Conservation (phyloP, 768 basidiomycete genomes). For the Daedaleopsis sinensis region DNA sequence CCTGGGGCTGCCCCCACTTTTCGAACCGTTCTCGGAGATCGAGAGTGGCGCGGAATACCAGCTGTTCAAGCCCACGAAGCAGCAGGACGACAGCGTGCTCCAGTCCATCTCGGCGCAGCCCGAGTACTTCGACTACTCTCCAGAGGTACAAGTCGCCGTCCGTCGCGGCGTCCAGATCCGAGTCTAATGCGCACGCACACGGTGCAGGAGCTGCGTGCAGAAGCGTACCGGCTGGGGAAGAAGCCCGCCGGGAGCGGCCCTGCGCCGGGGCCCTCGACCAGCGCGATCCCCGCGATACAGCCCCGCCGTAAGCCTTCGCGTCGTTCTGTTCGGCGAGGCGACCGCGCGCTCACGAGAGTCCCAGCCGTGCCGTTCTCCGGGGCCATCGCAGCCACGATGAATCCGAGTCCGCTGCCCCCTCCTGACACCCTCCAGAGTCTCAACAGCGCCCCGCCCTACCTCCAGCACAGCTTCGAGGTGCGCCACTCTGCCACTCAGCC, state of each 20-base stretch:
- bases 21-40: slow-evolving; percentile 42
- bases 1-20: slow-evolving; percentile 52
- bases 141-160: slow-evolving; percentile 20
- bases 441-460: slow-evolving; percentile 39
- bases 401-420: neutral
- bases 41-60: slow-evolving; percentile 9
- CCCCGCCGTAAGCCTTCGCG: too few relatives aligned
- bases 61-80: slow-evolving; percentile 3
- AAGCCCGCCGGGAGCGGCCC: slow-evolving; percentile 10
- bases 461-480: slow-evolving; percentile 55
- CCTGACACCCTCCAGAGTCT: slow-evolving; percentile 42
- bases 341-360: too few relatives aligned
- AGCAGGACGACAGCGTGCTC: slow-evolving; percentile 7
- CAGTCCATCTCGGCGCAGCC: slow-evolving; percentile 22
- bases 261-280: too few relatives aligned
- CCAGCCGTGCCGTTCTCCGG: too few relatives aligned
- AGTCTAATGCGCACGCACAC: neutral
- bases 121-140: slow-evolving; percentile 30
- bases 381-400: slow-evolving; percentile 30
- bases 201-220: slow-evolving; percentile 17
- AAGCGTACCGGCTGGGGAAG: slow-evolving; percentile 20
- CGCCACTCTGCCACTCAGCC: slow-evolving; percentile 7
- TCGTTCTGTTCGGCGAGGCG: too few relatives aligned
- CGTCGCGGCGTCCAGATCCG: neutral
- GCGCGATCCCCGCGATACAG: too few relatives aligned